Evolutionary conservation across 345 rosid species (phyloP), one percentile per base, ranked within the genome.

Genomic region (Carallia brachiata): DNA sequence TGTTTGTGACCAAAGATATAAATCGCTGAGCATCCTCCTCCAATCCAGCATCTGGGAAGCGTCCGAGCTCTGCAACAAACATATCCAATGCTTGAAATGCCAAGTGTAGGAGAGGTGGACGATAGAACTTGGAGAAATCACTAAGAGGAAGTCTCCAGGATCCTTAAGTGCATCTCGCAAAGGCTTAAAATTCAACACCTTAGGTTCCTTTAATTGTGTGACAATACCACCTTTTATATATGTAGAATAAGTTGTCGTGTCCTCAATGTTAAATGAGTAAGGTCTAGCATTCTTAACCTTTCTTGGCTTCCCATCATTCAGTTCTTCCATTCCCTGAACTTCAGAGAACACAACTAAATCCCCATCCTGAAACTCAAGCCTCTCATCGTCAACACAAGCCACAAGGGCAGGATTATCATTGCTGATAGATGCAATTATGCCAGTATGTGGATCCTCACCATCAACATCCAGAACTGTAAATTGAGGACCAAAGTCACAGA

Each of bases 141-240:
- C 96, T 90, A n/a, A 94, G 80, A 94, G 97, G 78, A 94, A 94
- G 79, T 91, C 97, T 12, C 97, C 98, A 57, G 98, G 97, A 80
- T 94, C 96, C 73, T 83, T 81, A 31, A 94, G 82, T 6, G 98
- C 98, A 70, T 94, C 93, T 62, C 88, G 81, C 77, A 94, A 71
- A 18, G 91, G 85, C 84, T 88, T 94, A 73, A 91, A 94, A 52
- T 85, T 87, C 81, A 94, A 82, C 52, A 88, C 82, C 82, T 94
- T 94, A 15, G 95, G 88, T 78, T 89, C 88, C 73, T 94, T 94
- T 83, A 86, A 92, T 78, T 94, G 98, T 47, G 98, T 94, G 59
- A 90, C 98, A 78, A 94, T 94, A 62, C 98, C 98, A 80, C 98
- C 98, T 84, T 80, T 94, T 52, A 78, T 74, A 79, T 91, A 88